Conservation (phyloP, 805 yeast genomes). For the Suhomyces sp. region DNA sequence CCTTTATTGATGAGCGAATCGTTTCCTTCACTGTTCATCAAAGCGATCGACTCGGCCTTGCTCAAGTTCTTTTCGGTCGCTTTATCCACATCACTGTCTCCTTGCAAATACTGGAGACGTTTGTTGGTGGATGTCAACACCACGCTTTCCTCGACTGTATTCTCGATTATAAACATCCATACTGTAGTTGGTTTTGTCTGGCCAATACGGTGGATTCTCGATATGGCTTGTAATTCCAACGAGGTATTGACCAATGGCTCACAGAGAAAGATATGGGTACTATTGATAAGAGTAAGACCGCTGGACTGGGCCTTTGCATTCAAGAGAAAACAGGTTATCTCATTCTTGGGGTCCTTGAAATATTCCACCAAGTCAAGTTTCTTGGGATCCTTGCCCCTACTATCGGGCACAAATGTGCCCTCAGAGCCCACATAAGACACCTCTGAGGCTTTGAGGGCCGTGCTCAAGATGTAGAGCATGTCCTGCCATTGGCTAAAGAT, state of each 20-base stretch:
- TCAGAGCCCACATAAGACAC: slow-evolving; percentile 57
- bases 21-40: slow-evolving; percentile 49
- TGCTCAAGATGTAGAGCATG: slow-evolving; percentile 61
- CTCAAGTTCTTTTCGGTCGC: slow-evolving; percentile 31
- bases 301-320: slow-evolving; percentile 87
- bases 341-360: slow-evolving; percentile 55
- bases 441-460: slow-evolving; percentile 59
- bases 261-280: slow-evolving; percentile 86
- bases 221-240: slow-evolving; percentile 86
- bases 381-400: slow-evolving; percentile 24
- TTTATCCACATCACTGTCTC: slow-evolving; percentile 12
- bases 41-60: slow-evolving; percentile 52
- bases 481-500: slow-evolving; percentile 89
- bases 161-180: slow-evolving; percentile 85
- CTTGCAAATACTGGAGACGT: slow-evolving; percentile 43
- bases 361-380: slow-evolving; percentile 45
- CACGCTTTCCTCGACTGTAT: slow-evolving; percentile 87
- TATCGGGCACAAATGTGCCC: slow-evolving; percentile 35
- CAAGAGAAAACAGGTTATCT: slow-evolving; percentile 78
- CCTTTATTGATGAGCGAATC: slow-evolving; percentile 45
- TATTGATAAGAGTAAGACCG: slow-evolving; percentile 87
- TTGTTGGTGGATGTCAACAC: slow-evolving; percentile 63
- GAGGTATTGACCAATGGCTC: slow-evolving; percentile 91
- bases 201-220: slow-evolving; percentile 90
- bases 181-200: slow-evolving; percentile 78